These are phyloP conservation scores for Tilletia caries DNA, from an alignment of 1,284 basidiomycete genomes.

Conservation along the genomic window DNA sequence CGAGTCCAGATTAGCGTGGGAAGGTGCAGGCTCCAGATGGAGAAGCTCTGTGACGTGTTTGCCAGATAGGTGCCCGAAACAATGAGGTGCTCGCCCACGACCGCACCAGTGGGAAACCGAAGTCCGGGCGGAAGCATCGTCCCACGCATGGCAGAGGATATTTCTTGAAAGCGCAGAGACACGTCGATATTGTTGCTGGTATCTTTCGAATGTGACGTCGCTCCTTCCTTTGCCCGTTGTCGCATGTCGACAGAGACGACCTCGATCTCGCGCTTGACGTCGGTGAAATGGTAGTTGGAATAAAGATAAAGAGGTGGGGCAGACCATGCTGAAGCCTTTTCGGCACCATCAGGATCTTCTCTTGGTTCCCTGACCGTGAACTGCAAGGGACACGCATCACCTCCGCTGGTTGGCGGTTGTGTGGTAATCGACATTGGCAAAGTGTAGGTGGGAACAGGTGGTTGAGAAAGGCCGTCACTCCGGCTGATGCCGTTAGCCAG, in stretches of 20 bases:
- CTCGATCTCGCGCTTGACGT: conserved; percentile 47
- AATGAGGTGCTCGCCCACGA: conserved; percentile 39
- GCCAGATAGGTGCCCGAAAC: conserved; percentile 49
- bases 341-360: neutral
- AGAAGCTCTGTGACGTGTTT: conserved; percentile 48
- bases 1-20: conserved; percentile 45
- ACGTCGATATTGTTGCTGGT: neutral
- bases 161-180: neutral
- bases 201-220: neutral
- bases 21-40: conserved; percentile 44
- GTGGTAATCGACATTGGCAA: neutral
- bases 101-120: conserved; percentile 43
- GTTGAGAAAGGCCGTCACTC: neutral
- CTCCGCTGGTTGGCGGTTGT: no score
- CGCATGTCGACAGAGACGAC: neutral
- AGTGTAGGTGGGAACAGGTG: neutral
- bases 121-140: conserved; percentile 45
- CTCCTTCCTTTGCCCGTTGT: neutral
- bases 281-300: conserved; percentile 50
- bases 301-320: conserved; percentile 37
- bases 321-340: neutral
- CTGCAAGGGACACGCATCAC: neutral
- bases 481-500: neutral
- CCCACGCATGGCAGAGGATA: conserved; percentile 36
- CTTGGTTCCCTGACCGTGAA: neutral